phyloP scores from a whole-genome alignment of 139 green algal species.

The Picochlorum sp. region DNA sequence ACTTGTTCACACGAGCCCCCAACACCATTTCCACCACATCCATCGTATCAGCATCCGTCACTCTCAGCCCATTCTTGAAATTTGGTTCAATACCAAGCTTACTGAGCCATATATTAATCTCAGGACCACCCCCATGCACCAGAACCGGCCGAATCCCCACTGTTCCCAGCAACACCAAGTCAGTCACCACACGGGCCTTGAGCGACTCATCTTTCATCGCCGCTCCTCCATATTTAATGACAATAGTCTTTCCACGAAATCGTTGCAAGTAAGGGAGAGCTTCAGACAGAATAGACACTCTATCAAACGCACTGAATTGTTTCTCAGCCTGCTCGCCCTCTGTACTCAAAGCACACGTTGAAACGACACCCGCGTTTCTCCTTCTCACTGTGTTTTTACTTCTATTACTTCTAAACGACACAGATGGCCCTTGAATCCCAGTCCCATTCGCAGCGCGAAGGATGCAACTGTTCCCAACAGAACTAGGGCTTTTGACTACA shows the following conservation, averaged over 20 bases:
- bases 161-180: conserved; percentile 89
- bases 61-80: conserved; percentile 94
- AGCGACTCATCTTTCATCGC: conserved; percentile 95
- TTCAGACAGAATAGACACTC: conserved; percentile 85
- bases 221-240: conserved; percentile 98
- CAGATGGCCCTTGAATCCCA: too few species aligned
- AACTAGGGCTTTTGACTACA: too few species aligned
- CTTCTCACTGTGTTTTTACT: too few species aligned
- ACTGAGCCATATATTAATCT: conserved; percentile 97
- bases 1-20: conserved; percentile 95
- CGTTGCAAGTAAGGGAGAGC: conserved; percentile 93
- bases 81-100: conserved; percentile 89
- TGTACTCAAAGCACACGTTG: background rate
- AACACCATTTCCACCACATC: conserved; percentile 99
- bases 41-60: conserved; percentile 96
- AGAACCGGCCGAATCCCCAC: conserved; percentile 89
- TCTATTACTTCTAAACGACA: too few species aligned
- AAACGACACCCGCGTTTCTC: too few species aligned
- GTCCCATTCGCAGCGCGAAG: too few species aligned
- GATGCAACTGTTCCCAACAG: too few species aligned
- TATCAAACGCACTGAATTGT: conserved; percentile 49
- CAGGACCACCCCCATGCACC: conserved; percentile 95
- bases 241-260: conserved; percentile 88
- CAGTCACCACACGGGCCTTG: conserved; percentile 89
- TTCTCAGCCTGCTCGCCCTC: conserved; percentile 7